Conservation (phyloP, 495 filamentous ascomycete species). For the Astrothelium macrocarpum region DNA sequence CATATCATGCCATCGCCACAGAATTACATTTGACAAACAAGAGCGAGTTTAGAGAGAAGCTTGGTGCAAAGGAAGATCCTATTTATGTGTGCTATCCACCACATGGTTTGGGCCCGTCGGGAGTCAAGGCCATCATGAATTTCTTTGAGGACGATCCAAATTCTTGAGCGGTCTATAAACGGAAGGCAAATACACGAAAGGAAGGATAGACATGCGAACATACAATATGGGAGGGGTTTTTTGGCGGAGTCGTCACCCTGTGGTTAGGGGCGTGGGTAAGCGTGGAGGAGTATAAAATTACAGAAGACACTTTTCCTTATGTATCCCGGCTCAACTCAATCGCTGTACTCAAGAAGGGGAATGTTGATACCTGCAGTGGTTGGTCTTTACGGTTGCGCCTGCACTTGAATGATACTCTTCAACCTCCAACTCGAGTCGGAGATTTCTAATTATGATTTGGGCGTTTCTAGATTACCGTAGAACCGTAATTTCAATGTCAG, state of each 20-base stretch:
- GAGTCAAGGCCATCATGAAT: constrained; percentile 64
- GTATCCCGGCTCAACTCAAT: not conserved
- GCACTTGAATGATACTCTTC: no score
- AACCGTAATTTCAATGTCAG: no score
- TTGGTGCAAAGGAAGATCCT: constrained; percentile 66
- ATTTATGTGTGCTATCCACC: constrained; percentile 76
- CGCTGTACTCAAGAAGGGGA: not conserved
- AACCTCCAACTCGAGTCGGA: no score
- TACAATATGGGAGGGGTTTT: not conserved
- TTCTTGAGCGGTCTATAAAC: not conserved
- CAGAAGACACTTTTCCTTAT: not conserved
- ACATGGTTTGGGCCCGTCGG: constrained; percentile 66
- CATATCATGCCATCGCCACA: constrained; percentile 66
- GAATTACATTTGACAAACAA: constrained; percentile 71
- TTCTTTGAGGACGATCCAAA: constrained; percentile 65
- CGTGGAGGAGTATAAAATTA: not conserved
- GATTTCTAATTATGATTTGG: no score
- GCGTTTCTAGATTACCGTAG: no score
- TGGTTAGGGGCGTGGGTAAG: not conserved
- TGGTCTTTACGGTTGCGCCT: not conserved
- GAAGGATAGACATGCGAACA: no score
- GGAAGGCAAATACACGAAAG: not conserved
- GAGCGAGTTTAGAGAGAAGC: constrained; percentile 78
- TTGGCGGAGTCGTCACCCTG: not conserved
- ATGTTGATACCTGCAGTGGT: not conserved